These are phyloP conservation scores for Platanthera zijinensis DNA, from an alignment of 106 monocot species.

Conservation along the genomic window DNA sequence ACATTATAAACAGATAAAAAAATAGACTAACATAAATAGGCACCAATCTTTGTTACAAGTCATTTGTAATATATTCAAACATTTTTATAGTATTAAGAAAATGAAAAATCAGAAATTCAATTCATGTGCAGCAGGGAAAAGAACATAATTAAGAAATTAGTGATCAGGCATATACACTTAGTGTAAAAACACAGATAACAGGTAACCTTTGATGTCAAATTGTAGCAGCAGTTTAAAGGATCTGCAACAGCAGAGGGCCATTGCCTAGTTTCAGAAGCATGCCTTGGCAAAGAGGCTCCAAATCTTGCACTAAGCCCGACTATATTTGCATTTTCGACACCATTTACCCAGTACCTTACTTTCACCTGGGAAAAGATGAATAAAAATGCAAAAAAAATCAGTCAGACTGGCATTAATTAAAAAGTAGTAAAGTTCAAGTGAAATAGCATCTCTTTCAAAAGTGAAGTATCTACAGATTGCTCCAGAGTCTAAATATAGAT, in stretches of 20 bases:
- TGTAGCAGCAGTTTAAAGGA: conserved; percentile 74
- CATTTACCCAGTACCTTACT: conserved; percentile 81
- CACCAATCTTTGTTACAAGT: background rate
- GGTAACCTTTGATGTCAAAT: conserved; percentile 55
- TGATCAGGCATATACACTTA: background rate
- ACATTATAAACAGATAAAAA: background rate
- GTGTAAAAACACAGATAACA: background rate
- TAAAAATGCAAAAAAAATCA: background rate
- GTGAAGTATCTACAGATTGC: too few relatives aligned
- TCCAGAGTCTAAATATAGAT: too few relatives aligned
- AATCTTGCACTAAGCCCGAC: conserved; percentile 88
- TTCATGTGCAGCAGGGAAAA: background rate
- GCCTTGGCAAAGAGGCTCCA: conserved; percentile 53
- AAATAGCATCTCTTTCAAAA: too few relatives aligned
- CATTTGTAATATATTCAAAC: background rate
- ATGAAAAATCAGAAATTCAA: background rate
- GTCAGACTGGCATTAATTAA: background rate
- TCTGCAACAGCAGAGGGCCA: conserved; percentile 54
- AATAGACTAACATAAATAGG: background rate
- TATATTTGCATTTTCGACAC: conserved; percentile 36
- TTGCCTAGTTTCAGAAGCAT: conserved; percentile 50
- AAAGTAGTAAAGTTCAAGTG: too few relatives aligned
- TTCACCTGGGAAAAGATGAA: conserved; percentile 50
- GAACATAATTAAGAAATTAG: background rate
- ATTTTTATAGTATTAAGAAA: background rate